Conservation (phyloP, 441 rosid species). For the Metrosideros polymorpha region DNA sequence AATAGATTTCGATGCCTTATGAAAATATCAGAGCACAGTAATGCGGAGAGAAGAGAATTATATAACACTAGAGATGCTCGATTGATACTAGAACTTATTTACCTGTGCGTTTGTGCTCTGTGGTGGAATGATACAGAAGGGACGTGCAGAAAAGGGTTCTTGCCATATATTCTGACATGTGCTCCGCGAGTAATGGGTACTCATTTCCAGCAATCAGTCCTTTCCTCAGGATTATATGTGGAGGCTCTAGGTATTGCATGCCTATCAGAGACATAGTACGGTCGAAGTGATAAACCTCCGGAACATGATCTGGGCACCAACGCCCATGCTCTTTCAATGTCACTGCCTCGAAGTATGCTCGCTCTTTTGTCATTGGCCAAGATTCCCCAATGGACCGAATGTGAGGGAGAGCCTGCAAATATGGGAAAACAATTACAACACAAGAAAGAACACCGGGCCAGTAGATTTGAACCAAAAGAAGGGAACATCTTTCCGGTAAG, state of each 20-base stretch:
- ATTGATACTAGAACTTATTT: background rate
- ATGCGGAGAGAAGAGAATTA: background rate
- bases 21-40: background rate
- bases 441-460: background rate
- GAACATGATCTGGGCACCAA: constrained; percentile 65
- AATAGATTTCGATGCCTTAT: background rate
- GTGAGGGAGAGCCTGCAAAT: constrained; percentile 78
- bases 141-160: constrained; percentile 74
- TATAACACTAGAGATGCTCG: background rate
- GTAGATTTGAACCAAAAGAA: background rate
- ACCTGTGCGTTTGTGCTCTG: constrained; percentile 73
- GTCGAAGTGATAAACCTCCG: constrained; percentile 85
- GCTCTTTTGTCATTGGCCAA: constrained; percentile 90
- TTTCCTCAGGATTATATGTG: constrained; percentile 78
- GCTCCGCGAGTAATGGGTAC: constrained; percentile 65
- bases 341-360: constrained; percentile 69
- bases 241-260: constrained; percentile 82
- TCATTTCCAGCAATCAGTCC: constrained; percentile 72
- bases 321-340: constrained; percentile 54
- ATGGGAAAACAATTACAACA: background rate
- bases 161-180: constrained; percentile 74
- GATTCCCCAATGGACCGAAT: constrained; percentile 79
- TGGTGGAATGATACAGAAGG: constrained; percentile 55
- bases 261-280: constrained; percentile 82
- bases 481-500: background rate